Percentiles rank a stretch among this genome's conserved stretches.
Conservation (phyloP, 2,329 filamentous ascomycete species). For the Lasiodiplodia sp. region DNA sequence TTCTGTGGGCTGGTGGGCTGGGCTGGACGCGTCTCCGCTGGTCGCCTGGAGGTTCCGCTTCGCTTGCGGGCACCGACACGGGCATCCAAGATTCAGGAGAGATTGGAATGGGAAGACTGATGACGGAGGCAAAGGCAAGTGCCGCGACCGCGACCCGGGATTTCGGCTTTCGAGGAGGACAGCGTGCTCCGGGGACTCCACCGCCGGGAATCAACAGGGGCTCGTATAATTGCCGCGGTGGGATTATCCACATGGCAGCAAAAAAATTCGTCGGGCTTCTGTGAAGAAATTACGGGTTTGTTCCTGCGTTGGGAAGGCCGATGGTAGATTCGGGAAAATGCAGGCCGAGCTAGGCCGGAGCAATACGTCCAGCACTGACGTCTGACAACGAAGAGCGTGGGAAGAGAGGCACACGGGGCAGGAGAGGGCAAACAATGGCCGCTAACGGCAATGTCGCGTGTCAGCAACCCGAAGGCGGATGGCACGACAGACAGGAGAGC, state of each 20-base stretch:
- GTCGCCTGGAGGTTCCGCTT: conserved; percentile 20
- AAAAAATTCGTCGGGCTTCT: conserved; percentile 1
- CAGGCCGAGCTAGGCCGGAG: conserved; percentile 13
- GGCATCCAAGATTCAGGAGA: conserved; percentile 11
- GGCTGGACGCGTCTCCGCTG: not conserved
- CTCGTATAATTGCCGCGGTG: not conserved
- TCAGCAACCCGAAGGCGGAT: conserved; percentile 4
- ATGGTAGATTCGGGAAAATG: conserved; percentile 10
- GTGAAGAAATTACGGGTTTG: conserved; percentile 1
- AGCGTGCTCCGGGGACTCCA: not conserved
- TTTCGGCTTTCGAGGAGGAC: conserved; percentile 4
- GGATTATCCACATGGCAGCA: conserved; percentile 8
- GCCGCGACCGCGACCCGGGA: conserved; percentile 21
- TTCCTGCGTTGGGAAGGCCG: conserved; percentile 20
- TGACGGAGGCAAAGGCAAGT: not conserved
- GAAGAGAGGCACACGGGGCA: not conserved
- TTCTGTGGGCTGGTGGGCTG: not conserved
- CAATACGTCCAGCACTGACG: conserved; percentile 3
- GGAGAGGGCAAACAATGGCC: not conserved
- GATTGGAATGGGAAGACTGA: not conserved
- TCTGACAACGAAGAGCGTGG: not conserved
- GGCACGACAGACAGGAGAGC: conserved; percentile 15
- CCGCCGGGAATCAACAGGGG: not conserved
- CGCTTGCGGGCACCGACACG: not conserved
- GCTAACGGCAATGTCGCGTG: not conserved